Conservation (phyloP, 176 grass and related monocot genomes). For the Eremochloa ophiuroides region DNA sequence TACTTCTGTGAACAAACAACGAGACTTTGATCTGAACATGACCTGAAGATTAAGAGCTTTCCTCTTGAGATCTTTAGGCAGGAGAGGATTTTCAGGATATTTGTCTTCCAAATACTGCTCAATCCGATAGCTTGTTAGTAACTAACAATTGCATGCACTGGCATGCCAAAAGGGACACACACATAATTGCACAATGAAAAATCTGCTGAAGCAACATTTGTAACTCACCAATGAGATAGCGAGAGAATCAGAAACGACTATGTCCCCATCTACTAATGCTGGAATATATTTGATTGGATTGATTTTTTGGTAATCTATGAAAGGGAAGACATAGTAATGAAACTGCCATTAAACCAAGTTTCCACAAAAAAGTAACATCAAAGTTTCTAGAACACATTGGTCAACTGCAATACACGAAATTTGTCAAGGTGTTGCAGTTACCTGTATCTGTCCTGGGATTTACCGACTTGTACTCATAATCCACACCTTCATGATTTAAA, state of each 20-base stretch:
- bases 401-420: background rate
- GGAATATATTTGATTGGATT: constrained; percentile 86
- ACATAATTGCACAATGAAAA: background rate
- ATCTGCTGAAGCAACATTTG: background rate
- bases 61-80: constrained; percentile 69
- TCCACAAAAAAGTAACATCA: background rate
- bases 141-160: background rate
- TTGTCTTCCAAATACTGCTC: constrained; percentile 92
- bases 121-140: constrained; percentile 13
- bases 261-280: constrained; percentile 65
- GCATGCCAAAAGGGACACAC: constrained; percentile 1
- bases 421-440: constrained; percentile 7
- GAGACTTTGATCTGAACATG: background rate
- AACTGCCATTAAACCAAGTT: background rate
- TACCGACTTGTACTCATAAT: constrained; percentile 86
- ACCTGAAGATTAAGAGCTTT: constrained; percentile 95
- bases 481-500: constrained; percentile 46
- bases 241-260: constrained; percentile 67
- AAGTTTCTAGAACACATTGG: background rate
- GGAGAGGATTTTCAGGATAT: constrained; percentile 66
- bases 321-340: background rate
- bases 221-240: constrained; percentile 67
- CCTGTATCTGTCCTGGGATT: constrained; percentile 60
- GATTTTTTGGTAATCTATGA: constrained; percentile 76
- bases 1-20: background rate